phyloP scores from a whole-genome alignment of 257 asterid genomes.

The Jaltomata sinuosa region DNA sequence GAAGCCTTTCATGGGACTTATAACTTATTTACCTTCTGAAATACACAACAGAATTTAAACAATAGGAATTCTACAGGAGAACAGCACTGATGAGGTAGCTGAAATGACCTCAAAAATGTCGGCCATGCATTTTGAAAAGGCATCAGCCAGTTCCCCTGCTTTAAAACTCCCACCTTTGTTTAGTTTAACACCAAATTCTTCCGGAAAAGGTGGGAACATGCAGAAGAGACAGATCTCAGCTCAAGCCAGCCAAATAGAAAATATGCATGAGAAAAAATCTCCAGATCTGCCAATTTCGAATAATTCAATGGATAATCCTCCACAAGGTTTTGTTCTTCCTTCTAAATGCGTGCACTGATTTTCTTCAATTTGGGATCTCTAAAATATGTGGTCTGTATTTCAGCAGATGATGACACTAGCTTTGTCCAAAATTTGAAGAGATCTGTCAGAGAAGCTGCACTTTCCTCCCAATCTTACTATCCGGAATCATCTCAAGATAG shows the following conservation, averaged over 20 bases:
- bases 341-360: background rate
- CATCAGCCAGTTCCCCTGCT: constrained; percentile 68
- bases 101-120: constrained; percentile 74
- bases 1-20: background rate
- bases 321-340: constrained; percentile 41
- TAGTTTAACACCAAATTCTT: constrained; percentile 84
- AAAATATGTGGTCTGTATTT: constrained; percentile 1
- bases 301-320: constrained; percentile 32
- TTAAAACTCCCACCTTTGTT: constrained; percentile 91
- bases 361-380: background rate
- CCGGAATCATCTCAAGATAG: constrained; percentile 69
- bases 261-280: constrained; percentile 38
- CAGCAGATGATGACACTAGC: constrained; percentile 58
- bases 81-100: constrained; percentile 50
- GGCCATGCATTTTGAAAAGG: constrained; percentile 64
- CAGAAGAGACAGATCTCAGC: constrained; percentile 58
- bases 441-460: constrained; percentile 97
- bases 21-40: constrained; percentile 1
- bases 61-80: constrained; percentile 41
- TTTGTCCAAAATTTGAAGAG: constrained; percentile 77
- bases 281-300: constrained; percentile 40
- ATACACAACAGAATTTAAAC: background rate
- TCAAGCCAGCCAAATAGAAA: constrained; percentile 43
- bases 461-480: constrained; percentile 45
- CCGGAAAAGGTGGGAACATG: constrained; percentile 62